These are phyloP conservation scores for Purshia tridentata DNA, from an alignment of 306 rosid genomes.

Conservation along the genomic window DNA sequence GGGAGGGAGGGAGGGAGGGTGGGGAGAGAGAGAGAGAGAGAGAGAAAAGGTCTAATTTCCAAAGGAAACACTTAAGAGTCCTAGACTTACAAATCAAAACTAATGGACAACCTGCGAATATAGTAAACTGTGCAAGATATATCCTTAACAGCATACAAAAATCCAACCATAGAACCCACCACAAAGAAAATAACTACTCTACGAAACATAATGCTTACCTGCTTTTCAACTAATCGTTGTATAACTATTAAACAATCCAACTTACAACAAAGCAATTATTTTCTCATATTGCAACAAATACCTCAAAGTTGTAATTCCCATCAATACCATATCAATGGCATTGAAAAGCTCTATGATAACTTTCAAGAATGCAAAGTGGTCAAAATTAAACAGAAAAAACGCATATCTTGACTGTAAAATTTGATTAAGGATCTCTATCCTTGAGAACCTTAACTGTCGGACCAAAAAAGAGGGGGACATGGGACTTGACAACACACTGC, in stretches of 20 bases:
- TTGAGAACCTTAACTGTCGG: too few species aligned
- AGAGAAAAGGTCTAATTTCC: not conserved
- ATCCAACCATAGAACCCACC: not conserved
- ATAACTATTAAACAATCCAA: not conserved
- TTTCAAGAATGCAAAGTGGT: too few species aligned
- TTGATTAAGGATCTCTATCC: too few species aligned
- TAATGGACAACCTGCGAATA: not conserved
- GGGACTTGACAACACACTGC: too few species aligned
- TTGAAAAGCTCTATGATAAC: too few species aligned
- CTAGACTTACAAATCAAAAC: not conserved
- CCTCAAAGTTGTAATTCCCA: too few species aligned
- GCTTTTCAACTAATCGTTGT: not conserved
- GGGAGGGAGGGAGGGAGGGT: too few species aligned
- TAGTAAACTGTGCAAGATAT: not conserved
- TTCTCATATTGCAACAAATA: not conserved
- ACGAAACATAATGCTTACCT: not conserved
- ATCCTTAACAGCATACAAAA: not conserved
- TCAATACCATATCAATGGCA: too few species aligned
- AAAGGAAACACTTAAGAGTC: not conserved
- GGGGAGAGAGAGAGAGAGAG: too few species aligned
- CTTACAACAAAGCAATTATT: not conserved
- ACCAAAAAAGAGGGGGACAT: too few species aligned
- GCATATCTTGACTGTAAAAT: too few species aligned
- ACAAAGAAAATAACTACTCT: not conserved
- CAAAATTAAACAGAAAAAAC: too few species aligned